phyloP scores from a whole-genome alignment of 2,329 filamentous ascomycete species.

The Juglanconis oblonga region DNA sequence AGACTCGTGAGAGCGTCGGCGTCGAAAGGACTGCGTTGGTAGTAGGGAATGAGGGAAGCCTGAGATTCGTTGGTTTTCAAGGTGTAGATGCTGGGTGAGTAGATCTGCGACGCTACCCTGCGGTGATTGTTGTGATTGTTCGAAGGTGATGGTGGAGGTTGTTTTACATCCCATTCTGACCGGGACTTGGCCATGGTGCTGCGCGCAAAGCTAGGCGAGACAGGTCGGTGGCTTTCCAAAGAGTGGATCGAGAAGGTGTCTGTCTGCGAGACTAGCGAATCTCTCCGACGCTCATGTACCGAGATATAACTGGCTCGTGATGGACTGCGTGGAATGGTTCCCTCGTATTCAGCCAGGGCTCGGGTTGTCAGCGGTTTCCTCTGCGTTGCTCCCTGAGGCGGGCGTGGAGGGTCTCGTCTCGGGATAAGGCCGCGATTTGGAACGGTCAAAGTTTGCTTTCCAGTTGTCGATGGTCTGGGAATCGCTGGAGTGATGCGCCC shows the following conservation, averaged over 20 bases:
- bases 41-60: conserved; percentile 48
- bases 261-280: conserved; percentile 54
- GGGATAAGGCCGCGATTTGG: conserved; percentile 30
- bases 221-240: conserved; percentile 39
- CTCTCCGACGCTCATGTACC: conserved; percentile 47
- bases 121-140: conserved; percentile 22
- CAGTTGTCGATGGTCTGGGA: conserved; percentile 21
- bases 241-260: conserved; percentile 54
- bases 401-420: conserved; percentile 31
- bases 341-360: conserved; percentile 30
- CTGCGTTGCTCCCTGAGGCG: conserved; percentile 32
- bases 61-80: conserved; percentile 55
- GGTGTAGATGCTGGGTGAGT: conserved; percentile 58
- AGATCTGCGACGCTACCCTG: conserved; percentile 31
- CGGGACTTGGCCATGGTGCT: conserved; percentile 30
- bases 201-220: conserved; percentile 39
- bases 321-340: conserved; percentile 34
- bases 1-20: conserved; percentile 47
- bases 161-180: conserved; percentile 32
- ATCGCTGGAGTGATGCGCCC: conserved; percentile 13
- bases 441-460: conserved; percentile 25
- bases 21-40: conserved; percentile 46
- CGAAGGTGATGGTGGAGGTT: conserved; percentile 17
- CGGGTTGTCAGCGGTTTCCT: conserved; percentile 36
- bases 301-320: conserved; percentile 50